These are phyloP conservation scores for Lactarius psammicola DNA, from an alignment of 768 basidiomycete genomes.

Conservation along the genomic window DNA sequence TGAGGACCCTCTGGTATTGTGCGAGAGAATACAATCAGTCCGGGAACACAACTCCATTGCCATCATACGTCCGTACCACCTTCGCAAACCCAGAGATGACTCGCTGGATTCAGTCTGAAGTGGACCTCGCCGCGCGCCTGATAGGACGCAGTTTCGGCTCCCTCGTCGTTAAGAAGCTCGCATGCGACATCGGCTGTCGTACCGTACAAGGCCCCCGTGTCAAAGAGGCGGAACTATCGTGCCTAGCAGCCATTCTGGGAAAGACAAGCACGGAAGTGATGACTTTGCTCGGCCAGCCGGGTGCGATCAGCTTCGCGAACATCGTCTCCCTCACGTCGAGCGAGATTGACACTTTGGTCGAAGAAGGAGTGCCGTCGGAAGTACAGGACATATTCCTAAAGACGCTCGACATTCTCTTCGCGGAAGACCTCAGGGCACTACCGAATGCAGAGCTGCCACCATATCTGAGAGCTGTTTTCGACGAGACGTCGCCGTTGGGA, in stretches of 20 bases:
- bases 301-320: too few relatives aligned
- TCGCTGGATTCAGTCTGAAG: background rate
- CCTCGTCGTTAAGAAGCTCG: background rate
- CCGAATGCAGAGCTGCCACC: background rate
- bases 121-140: background rate
- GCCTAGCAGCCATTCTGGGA: too few relatives aligned
- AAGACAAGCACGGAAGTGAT: too few relatives aligned
- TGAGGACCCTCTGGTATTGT: constrained; percentile 14
- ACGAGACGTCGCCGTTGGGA: background rate
- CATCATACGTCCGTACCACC: background rate
- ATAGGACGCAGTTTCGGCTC: constrained; percentile 6
- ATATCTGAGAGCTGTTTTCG: background rate
- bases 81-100: background rate
- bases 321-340: too few relatives aligned
- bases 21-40: background rate
- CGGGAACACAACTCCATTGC: background rate
- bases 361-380: too few relatives aligned
- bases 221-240: too few relatives aligned
- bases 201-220: too few relatives aligned
- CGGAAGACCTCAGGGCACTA: background rate
- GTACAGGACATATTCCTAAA: too few relatives aligned
- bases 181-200: background rate
- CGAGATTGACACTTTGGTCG: too few relatives aligned
- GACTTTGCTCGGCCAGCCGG: too few relatives aligned
- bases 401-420: too few relatives aligned